phyloP scores from a whole-genome alignment of 306 rosid genomes.

The Ochetophila trinervis region DNA sequence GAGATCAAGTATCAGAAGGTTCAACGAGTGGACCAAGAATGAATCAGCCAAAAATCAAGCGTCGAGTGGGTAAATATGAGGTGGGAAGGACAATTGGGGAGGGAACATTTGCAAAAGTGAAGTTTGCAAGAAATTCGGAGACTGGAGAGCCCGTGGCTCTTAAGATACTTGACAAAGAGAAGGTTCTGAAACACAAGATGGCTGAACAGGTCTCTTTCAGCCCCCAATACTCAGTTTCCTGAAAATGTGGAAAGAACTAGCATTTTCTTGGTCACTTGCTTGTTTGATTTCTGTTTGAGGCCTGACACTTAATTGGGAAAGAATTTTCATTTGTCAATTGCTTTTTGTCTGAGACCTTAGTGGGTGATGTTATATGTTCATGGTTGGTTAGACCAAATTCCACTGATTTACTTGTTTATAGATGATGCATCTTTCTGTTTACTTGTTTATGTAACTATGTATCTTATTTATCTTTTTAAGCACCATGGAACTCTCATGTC shows the following conservation, averaged over 20 bases:
- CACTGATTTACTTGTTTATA: not conserved
- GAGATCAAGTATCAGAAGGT: slow-evolving; percentile 22
- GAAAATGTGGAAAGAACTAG: not conserved
- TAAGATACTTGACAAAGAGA: slow-evolving; percentile 93
- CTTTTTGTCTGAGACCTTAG: not conserved
- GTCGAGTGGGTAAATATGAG: slow-evolving; percentile 88
- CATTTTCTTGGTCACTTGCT: not conserved
- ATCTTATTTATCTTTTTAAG: not conserved
- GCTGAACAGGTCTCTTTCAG: slow-evolving; percentile 75
- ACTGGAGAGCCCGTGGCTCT: slow-evolving; percentile 74
- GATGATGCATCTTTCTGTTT: not conserved
- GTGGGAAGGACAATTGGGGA: slow-evolving; percentile 96
- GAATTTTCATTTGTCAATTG: not conserved
- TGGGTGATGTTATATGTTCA: not conserved
- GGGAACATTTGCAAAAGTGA: slow-evolving; percentile 97
- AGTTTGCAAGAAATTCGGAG: slow-evolving; percentile 80
- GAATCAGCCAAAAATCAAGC: slow-evolving; percentile 82
- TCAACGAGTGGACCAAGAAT: slow-evolving; percentile 39
- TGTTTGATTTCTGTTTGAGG: not conserved
- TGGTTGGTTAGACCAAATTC: not conserved
- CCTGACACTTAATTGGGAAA: not conserved
- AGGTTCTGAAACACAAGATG: slow-evolving; percentile 97
- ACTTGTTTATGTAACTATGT: not conserved
- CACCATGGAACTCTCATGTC: not conserved
- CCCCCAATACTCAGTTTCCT: not conserved